Evolutionary conservation across 1,284 basidiomycete species (phyloP).

Genomic region (Polyporus tsugae): DNA sequence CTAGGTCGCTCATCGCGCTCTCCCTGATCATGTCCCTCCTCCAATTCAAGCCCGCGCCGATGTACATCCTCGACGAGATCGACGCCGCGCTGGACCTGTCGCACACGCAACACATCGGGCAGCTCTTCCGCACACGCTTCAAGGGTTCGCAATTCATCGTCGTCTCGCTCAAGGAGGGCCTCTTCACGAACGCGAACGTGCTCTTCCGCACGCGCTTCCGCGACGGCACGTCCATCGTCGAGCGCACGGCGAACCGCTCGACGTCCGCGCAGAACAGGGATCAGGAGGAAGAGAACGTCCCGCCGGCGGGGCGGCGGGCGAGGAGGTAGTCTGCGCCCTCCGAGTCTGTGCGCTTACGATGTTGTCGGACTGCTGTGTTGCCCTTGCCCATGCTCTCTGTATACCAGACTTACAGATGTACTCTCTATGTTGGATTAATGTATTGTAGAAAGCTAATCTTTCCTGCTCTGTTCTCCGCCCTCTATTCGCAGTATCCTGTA

Average conservation of each 20-base stretch:
- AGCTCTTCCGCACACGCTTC: slow-evolving; percentile 96
- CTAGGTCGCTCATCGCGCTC: slow-evolving; percentile 93
- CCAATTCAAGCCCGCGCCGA: slow-evolving; percentile 99
- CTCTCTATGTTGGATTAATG: background rate
- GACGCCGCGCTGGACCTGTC: slow-evolving; percentile 96
- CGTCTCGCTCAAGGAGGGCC: slow-evolving; percentile 95
- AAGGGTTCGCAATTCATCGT: slow-evolving; percentile 98
- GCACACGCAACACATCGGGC: slow-evolving; percentile 97
- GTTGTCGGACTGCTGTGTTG: background rate
- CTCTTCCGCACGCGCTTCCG: slow-evolving; percentile 93
- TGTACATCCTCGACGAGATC: slow-evolving; percentile 99
- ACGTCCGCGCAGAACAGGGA: slow-evolving; percentile 43
- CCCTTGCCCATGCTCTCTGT: background rate
- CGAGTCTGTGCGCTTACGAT: background rate
- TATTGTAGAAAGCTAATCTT: slow-evolving; percentile 2
- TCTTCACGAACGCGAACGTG: slow-evolving; percentile 98
- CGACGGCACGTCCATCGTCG: slow-evolving; percentile 92
- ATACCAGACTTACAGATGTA: slow-evolving; percentile 4
- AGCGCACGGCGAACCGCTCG: slow-evolving; percentile 75
- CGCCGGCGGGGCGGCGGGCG: slow-evolving; percentile 13
- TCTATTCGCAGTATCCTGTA: background rate
- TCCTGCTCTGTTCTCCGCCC: background rate
- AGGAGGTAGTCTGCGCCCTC: slow-evolving; percentile 10
- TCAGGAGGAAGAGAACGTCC: slow-evolving; percentile 32
- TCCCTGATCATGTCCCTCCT: slow-evolving; percentile 98